A percentile compares a stretch with the other conserved stretches of the same genome.
Evolutionary conservation across 192 early-diverging fungal species (phyloP).

Genomic region (Chytriomyces confervae): DNA sequence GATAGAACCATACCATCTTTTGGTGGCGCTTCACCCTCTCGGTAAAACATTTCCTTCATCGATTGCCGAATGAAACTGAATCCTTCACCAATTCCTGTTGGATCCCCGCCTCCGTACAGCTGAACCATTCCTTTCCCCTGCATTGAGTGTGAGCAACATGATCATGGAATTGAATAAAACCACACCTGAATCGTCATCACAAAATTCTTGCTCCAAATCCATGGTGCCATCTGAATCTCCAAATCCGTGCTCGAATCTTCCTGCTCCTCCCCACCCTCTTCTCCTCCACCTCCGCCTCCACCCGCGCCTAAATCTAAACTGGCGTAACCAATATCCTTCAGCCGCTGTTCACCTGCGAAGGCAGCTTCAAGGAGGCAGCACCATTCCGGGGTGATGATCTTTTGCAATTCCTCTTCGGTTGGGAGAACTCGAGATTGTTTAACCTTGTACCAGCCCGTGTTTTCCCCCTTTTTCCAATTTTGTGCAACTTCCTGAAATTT

Average conservation of each 20-base stretch:
- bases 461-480: constrained; percentile 83
- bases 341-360: constrained; percentile 87
- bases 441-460: constrained; percentile 90
- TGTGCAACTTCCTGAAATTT: constrained; percentile 84
- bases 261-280: constrained; percentile 64
- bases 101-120: constrained; percentile 95
- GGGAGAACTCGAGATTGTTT: constrained; percentile 74
- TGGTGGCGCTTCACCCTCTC: constrained; percentile 81
- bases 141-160: background rate
- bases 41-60: constrained; percentile 97
- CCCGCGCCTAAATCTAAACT: constrained; percentile 70
- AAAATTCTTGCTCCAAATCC: constrained; percentile 95
- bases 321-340: constrained; percentile 87
- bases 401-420: constrained; percentile 87
- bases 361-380: constrained; percentile 95
- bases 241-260: constrained; percentile 74
- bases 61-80: constrained; percentile 97
- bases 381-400: constrained; percentile 87
- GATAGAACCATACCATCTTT: constrained; percentile 60
- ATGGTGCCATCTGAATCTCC: constrained; percentile 93
- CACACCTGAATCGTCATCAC: constrained; percentile 79
- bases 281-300: constrained; percentile 59
- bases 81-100: constrained; percentile 91
- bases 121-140: constrained; percentile 93
- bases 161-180: background rate